Evolutionary conservation across 2,329 filamentous ascomycete species (phyloP), one percentile per base, ranked within the genome.

Genomic region (Aspergillus sclerotialis): DNA sequence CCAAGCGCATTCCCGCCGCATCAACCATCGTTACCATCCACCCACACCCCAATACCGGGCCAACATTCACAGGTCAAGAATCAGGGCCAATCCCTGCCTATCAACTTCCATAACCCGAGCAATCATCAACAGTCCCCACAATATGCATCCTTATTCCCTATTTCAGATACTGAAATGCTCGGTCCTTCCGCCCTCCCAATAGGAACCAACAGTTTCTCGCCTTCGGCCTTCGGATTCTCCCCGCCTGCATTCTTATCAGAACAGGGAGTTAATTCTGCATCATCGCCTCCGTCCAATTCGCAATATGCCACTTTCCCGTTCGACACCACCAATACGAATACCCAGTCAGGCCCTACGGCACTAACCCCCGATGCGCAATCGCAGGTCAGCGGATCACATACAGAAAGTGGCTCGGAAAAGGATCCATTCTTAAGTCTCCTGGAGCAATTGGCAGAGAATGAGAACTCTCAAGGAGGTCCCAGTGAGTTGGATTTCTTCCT

Each of bases 401-500:
- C 39, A 69, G 68, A 40, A 7, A 42, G 46, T 4, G 46, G 48
- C 18, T 73, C 80, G 13, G 84, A 90, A 45, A 88, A 84, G 48
- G 86, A 92, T 52, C 84, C 85, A 0, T 92, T 93, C 52, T 60
- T 92, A 26, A 84, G 76, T 41, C 62, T 92, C 27, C 64, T 92
- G 23, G 85, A 92, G 56, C 84, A 92, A 61, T 69, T 92, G 38
- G 85, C 84, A 0, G 84, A 92, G 59, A 88, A 86, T 49, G 84
- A 90, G 59, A 75, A 83, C 37, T 55, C 50, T 6, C 55, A 75
- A 33, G 83, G 80, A 0, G 75, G 79, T 7, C 82, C 81, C 9
- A 81, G 74, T 44, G 84, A 90, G 52, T 64, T 92, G 49, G 84
- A 90, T 56, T 89, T 86, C 61, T 89, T 89, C 52, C 63, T 89